Evolutionary conservation across 306 rosid species (phyloP), one percentile per base, ranked within the genome.

Genomic region (Citrullus mucosospermus): DNA sequence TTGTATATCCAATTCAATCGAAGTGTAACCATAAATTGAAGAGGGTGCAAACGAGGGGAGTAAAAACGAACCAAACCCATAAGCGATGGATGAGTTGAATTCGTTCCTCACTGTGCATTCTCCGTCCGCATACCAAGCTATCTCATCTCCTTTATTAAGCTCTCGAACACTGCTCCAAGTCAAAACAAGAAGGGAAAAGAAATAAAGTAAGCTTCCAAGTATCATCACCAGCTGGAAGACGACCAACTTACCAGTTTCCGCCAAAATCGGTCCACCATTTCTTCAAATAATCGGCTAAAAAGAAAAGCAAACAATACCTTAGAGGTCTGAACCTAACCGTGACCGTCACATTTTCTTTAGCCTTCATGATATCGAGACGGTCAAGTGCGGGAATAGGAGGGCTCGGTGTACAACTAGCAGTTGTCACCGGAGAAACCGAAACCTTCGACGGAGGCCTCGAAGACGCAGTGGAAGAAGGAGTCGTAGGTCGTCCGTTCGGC

Each of bases 71-170:
- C 97, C 96, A 50, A 90, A 92, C 2, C 96, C 96, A 78, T 89
- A 92, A 16, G 89, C 86, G 81, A 89, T 54, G 65, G 91, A 85
- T 36, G 93, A 75, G 80, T 88, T 93, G 82, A 39, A 78, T 87
- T 90, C 97, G 70, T 83, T 93, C 82, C 90, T 87, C 80, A 93
- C 97, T 14, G 85, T 67, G 43, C 70, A 77, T 69, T 93, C 92
- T 14, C 97, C 97, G 54, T 93, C 97, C 12, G 97, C 96, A 51
- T 89, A 90, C 97, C 97, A 93, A 2, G 97, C 93, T 73, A 93
- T 84, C 82, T 89, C 96, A 62, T 93, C 97, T 36, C 97, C 97
- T 87, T 91, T 91, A 56, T 84, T 87, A 56, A 93, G 55, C 88
- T 93, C 97, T 75, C 97, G 84, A 2, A 75, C 83, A 87, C 96